A percentile compares a stretch with the other conserved stretches of the same genome.
Conservation (phyloP, 306 rosid genomes). For the Macrotyloma uniflorum region DNA sequence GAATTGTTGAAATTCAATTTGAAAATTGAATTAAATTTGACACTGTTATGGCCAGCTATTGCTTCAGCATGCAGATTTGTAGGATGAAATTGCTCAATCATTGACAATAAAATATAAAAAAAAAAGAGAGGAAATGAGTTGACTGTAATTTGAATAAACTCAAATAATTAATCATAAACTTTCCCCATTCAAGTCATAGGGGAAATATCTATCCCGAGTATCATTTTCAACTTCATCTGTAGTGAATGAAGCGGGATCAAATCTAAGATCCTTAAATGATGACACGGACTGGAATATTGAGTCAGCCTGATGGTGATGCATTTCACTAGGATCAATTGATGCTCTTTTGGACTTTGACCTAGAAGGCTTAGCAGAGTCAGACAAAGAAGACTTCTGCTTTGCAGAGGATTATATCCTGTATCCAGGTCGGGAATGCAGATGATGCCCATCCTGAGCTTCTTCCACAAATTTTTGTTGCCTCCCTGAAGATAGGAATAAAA, state of each 20-base stretch:
- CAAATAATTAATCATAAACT: too few species aligned
- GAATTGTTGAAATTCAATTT: slow-evolving; percentile 29
- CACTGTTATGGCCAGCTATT: neutral
- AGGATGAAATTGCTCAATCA: neutral
- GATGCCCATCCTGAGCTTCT: slow-evolving; percentile 81
- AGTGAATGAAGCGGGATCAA: slow-evolving; percentile 45
- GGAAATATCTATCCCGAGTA: slow-evolving; percentile 34
- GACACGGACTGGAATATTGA: slow-evolving; percentile 45
- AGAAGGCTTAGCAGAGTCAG: slow-evolving; percentile 58
- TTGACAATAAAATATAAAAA: neutral
- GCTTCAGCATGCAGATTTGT: neutral
- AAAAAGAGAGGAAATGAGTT: neutral
- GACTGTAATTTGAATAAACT: neutral
- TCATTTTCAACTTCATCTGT: slow-evolving; percentile 40
- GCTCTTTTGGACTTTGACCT: slow-evolving; percentile 68
- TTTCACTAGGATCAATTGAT: slow-evolving; percentile 58
- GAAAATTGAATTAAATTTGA: slow-evolving; percentile 18
- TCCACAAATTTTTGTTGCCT: slow-evolving; percentile 78
- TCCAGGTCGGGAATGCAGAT: slow-evolving; percentile 73
- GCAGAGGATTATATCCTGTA: slow-evolving; percentile 68
- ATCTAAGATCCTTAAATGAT: slow-evolving; percentile 46
- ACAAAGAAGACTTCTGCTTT: slow-evolving; percentile 66
- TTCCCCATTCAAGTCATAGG: slow-evolving; percentile 38
- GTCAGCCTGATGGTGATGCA: slow-evolving; percentile 46
- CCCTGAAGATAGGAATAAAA: slow-evolving; percentile 49